Base-by-base conservation (phyloP, 768 basidiomycete genomes). In the Daedalea quercina region DNA sequence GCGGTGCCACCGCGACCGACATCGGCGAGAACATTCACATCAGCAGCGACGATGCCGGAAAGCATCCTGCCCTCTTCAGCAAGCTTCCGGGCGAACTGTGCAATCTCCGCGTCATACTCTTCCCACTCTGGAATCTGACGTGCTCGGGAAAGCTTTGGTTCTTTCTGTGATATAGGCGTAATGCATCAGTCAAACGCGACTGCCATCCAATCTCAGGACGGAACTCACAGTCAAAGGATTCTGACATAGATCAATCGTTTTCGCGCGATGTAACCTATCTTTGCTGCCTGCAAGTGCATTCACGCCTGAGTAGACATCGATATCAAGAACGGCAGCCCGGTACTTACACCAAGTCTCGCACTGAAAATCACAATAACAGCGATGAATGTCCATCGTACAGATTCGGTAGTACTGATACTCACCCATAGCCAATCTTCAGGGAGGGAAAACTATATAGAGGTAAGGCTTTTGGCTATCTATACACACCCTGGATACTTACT, bases 81-180 rank as follows among this genome's bases (percentile, higher is more conserved):
- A 43, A 95, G 74, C 49, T 80, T 75, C 23, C 80, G 77, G 0
- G 89, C 85, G 56, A 99, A 91, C 24, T 71, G 76, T 1, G 94
- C 86, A 48, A 98, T 94, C 69, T 99, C 94, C 4, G 73, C 63
- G 66, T 99, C 95, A 64, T 97, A 98, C 46, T 81, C 80, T 57
- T 95, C 93, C 96, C 96, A 99, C 65, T 98, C 96, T 0, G 96
- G 95, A 49, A 98, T 96, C 61, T 93, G 84, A 34, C 94, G 81
- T 3, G 96, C 96, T 22, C 96, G 82, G 3, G 85, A 80, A 4
- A 98, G 77, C 67, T 98, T 99, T 4, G 94, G 94, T 65, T 98
- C 96, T 84, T 98, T 96, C 90, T 96, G 72, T 65, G 51, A 6
- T 44, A 25, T 20, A 2, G 3, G 20, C 26, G 33, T 7, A 7